These are phyloP conservation scores for Maudiozyma serrabonitensis DNA, from an alignment of 805 yeast genomes.

Conservation along the genomic window DNA sequence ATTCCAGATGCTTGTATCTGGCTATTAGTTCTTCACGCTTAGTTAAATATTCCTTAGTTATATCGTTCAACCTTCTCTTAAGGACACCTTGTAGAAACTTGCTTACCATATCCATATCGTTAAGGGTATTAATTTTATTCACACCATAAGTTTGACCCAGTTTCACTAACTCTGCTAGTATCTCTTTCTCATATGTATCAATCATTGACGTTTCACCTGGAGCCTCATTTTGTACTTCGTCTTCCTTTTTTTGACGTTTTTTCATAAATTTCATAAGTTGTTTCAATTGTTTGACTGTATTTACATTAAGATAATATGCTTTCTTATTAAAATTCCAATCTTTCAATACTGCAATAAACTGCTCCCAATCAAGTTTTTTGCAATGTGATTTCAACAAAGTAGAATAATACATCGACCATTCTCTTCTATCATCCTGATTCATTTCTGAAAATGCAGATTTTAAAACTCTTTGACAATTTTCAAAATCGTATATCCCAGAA, in stretches of 20 bases:
- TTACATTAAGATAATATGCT: conserved; percentile 14
- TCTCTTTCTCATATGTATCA: conserved; percentile 2
- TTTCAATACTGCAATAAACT: conserved; percentile 9
- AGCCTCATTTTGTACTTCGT: background rate
- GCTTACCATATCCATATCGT: conserved; percentile 11
- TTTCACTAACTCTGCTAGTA: conserved; percentile 9
- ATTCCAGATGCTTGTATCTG: background rate
- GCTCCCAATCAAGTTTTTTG: conserved; percentile 6
- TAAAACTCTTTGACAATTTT: conserved; percentile 1
- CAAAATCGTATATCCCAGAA: conserved; percentile 9
- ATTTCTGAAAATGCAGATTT: conserved; percentile 1
- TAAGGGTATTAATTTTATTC: conserved; percentile 18
- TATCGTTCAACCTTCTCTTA: conserved; percentile 3
- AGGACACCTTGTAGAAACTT: conserved; percentile 9
- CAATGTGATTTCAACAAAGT: conserved; percentile 13
- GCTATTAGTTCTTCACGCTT: background rate
- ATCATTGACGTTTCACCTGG: background rate
- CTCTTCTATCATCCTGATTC: conserved; percentile 8
- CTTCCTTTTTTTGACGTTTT: background rate
- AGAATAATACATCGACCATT: conserved; percentile 20
- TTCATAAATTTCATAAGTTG: conserved; percentile 12
- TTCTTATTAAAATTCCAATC: conserved; percentile 21
- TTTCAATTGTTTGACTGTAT: conserved; percentile 16
- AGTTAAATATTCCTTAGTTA: background rate
- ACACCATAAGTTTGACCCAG: conserved; percentile 13